Evolutionary conservation across 257 asterid species (phyloP).

Genomic region (Nicotiana paniculata): DNA sequence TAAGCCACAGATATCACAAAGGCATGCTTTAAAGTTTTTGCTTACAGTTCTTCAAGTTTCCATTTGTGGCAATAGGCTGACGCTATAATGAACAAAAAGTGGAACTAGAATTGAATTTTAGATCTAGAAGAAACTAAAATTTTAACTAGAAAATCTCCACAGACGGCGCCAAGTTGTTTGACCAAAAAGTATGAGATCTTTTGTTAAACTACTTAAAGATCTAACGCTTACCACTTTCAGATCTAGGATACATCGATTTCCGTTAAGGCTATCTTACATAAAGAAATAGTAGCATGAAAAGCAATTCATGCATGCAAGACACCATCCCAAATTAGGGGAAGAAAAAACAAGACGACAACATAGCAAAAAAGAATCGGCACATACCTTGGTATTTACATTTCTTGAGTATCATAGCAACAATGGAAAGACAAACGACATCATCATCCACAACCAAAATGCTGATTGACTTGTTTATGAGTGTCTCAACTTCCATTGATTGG

Average conservation of each 20-base stretch:
- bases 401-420: constrained; percentile 47
- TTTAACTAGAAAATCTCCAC: no score
- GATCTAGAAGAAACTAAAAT: no score
- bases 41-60: no score
- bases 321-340: not conserved
- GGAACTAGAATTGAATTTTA: no score
- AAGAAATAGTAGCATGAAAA: not conserved
- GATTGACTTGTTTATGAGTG: not conserved
- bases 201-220: not conserved
- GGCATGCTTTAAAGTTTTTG: no score
- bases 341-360: not conserved
- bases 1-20: no score
- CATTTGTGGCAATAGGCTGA: no score
- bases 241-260: not conserved
- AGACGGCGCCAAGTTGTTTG: no score
- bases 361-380: not conserved
- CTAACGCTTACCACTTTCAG: not conserved
- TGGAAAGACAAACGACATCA: constrained; percentile 39
- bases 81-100: no score
- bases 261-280: no score
- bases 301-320: not conserved
- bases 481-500: not conserved
- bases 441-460: constrained; percentile 53
- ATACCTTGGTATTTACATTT: constrained; percentile 40
- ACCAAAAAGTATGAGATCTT: no score